Base-by-base conservation (phyloP, 495 filamentous ascomycete genomes). In the Cairneyella variabilis region DNA sequence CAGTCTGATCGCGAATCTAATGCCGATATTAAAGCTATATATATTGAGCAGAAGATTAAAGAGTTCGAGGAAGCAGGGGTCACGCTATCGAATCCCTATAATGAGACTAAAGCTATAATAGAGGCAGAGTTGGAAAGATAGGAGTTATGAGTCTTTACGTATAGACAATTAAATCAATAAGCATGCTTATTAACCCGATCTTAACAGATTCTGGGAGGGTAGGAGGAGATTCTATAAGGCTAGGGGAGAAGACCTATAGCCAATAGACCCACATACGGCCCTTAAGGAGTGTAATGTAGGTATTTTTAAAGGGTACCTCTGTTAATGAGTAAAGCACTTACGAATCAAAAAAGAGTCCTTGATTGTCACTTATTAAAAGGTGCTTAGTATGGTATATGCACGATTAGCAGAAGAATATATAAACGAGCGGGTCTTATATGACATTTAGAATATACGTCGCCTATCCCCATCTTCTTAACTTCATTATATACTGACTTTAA, bases 101-200 rank as follows among this genome's bases (percentile, higher is more conserved):
- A 39, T 2, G 48, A 36, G 12, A 36, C 48, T 2, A 8, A 36
- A 16, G 37, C 20, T 26, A 51, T 39, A 27, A 51, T 51, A 21
- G 21, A 51, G 48, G 32, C 34, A 41, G 46, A 49, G 27, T 34
- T 34, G 26, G 32, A 49, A 32, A 49, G n/a, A 18, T 36, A 21
- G 27, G 3, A 49, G 26, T 1, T 10, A 27, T 49, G 36, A 49
- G 46, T 49, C 42, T 45, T 3, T 45, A 9, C n/a, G 21, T 25
- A 12, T 11, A 45, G 22, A 45, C 17, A 11, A 27, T 10, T 45
- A 12, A 22, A 45, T 45, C 21, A 10, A 45, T 45, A 45, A 23
- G 18, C 9, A 3, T 45, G 26, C 23, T 23, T 45, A 45, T 17
- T 41, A 41, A 41, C 16, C 8, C 8, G 14, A 18, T 41, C 20